These are phyloP conservation scores for Heritiera littoralis DNA, from an alignment of 345 rosid species.

Conservation along the genomic window DNA sequence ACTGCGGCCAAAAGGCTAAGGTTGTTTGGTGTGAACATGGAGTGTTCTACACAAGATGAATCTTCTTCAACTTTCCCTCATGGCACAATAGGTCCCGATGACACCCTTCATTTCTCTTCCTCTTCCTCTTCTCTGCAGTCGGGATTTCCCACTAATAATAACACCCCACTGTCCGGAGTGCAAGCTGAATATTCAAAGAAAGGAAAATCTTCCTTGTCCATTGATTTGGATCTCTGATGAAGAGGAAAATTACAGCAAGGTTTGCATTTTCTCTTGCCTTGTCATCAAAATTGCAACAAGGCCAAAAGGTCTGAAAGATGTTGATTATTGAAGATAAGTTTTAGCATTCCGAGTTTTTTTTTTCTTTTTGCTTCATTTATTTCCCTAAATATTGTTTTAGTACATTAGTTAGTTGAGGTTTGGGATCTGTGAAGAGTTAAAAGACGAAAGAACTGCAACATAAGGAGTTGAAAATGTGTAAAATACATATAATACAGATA, in stretches of 20 bases:
- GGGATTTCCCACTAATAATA: constrained; percentile 3
- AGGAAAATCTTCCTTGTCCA: constrained; percentile 70
- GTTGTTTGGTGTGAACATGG: constrained; percentile 70
- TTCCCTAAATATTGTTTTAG: constrained; percentile 13
- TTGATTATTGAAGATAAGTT: constrained; percentile 8
- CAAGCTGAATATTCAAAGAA: constrained; percentile 47
- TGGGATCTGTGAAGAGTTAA: constrained; percentile 32
- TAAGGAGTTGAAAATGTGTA: constrained; percentile 32
- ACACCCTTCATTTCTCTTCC: constrained; percentile 29
- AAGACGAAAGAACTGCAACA: constrained; percentile 19
- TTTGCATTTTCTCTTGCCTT: constrained; percentile 10
- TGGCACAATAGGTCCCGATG: constrained; percentile 41
- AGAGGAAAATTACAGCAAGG: not conserved
- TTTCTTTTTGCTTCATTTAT: not conserved
- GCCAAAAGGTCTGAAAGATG: constrained; percentile 9
- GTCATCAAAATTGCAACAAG: constrained; percentile 23
- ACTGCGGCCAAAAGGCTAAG: constrained; percentile 52
- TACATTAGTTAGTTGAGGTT: constrained; percentile 27
- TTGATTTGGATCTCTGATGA: constrained; percentile 62
- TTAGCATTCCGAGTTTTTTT: constrained; percentile 11
- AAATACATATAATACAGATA: constrained; percentile 18
- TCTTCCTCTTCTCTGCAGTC: constrained; percentile 19
- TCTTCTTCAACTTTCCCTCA: constrained; percentile 40
- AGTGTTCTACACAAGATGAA: constrained; percentile 40
- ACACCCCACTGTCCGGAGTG: not conserved